These are phyloP conservation scores for Globisporangium sylvaticum DNA, from an alignment of 352 stramenopile genomes.

Conservation along the genomic window DNA sequence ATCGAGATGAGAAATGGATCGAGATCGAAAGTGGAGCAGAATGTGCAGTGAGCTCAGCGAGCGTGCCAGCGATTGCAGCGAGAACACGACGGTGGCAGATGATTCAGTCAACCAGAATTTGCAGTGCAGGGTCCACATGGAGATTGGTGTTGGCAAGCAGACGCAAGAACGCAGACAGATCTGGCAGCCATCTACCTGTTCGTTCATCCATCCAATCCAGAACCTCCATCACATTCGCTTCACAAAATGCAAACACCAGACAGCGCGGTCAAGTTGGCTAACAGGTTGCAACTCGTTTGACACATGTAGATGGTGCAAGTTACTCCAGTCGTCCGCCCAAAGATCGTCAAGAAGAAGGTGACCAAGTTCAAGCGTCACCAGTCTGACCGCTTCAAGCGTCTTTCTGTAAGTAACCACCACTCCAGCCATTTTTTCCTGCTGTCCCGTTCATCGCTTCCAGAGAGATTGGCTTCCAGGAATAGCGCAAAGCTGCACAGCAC, in stretches of 20 bases:
- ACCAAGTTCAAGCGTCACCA: constrained; percentile 99
- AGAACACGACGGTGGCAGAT: neutral
- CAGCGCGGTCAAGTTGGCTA: neutral
- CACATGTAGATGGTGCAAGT: constrained; percentile 84
- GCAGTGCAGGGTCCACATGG: neutral
- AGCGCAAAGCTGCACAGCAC: neutral
- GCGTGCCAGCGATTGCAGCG: neutral
- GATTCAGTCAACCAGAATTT: neutral
- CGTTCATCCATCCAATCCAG: neutral
- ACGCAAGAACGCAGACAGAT: neutral
- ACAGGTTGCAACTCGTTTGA: constrained; percentile 6
- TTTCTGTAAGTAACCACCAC: constrained; percentile 70
- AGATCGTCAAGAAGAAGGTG: constrained; percentile 99
- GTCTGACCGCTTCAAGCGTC: constrained; percentile 97
- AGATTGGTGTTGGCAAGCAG: neutral
- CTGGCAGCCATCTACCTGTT: neutral
- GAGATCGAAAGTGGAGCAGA: neutral
- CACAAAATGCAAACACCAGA: neutral
- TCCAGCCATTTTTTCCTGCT: neutral
- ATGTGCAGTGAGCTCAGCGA: neutral
- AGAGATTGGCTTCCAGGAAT: neutral
- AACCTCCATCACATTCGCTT: neutral
- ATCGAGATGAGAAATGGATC: constrained; percentile 6
- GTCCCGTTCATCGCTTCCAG: neutral
- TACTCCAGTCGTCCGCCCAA: constrained; percentile 85